These are phyloP conservation scores for Bretziella fagacearum DNA, from an alignment of 2,329 filamentous ascomycete genomes.

Conservation along the genomic window DNA sequence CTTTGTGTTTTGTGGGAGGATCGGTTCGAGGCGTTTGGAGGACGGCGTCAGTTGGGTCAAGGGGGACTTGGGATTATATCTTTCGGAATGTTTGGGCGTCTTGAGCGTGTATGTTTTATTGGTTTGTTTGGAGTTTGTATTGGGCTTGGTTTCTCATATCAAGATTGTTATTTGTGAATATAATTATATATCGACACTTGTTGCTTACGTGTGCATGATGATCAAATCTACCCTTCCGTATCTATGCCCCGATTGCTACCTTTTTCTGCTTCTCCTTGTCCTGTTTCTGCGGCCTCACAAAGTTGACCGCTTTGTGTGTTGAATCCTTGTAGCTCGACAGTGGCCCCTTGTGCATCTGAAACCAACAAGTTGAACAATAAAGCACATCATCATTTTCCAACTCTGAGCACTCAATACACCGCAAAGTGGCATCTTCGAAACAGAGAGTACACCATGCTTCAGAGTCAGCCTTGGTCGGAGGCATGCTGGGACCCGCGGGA, in stretches of 20 bases:
- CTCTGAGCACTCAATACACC: slow-evolving; percentile 53
- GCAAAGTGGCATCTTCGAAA: slow-evolving; percentile 56
- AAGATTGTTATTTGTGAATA: too few relatives aligned
- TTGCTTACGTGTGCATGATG: too few relatives aligned
- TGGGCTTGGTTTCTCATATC: too few relatives aligned
- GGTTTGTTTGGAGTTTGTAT: not conserved
- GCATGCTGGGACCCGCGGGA: slow-evolving; percentile 25
- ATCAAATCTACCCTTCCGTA: too few relatives aligned
- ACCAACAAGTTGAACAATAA: slow-evolving; percentile 67
- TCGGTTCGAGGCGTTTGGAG: not conserved
- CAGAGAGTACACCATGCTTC: slow-evolving; percentile 72
- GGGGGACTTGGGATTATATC: not conserved
- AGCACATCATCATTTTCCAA: slow-evolving; percentile 30
- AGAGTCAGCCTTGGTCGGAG: slow-evolving; percentile 52
- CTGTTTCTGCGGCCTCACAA: slow-evolving; percentile 24
- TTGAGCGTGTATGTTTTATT: not conserved
- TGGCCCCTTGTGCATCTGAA: slow-evolving; percentile 58
- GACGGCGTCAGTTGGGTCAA: not conserved
- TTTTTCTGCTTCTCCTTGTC: slow-evolving; percentile 18
- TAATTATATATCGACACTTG: too few relatives aligned
- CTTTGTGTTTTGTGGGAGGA: not conserved
- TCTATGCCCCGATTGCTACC: slow-evolving; percentile 25
- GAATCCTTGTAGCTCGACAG: slow-evolving; percentile 53
- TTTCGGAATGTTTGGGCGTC: not conserved
- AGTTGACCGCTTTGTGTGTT: slow-evolving; percentile 49